Base-by-base conservation (phyloP, 108 stramenopile genomes). In the Epipyxis sp. region DNA sequence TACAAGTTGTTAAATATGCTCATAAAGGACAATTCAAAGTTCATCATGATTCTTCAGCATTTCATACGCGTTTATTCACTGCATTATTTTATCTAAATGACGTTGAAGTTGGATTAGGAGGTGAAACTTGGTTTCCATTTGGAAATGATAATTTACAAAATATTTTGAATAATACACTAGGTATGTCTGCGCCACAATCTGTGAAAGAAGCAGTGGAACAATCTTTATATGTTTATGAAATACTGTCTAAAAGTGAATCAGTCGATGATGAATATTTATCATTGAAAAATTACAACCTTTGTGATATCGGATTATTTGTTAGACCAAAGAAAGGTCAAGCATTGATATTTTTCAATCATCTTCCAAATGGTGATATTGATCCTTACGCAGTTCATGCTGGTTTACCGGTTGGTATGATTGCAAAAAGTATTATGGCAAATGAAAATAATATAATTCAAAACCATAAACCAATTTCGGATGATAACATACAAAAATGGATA, bases 81-180 rank as follows among this genome's bases (percentile, higher is more conserved):
- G 71, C 71, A 27, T 42, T 74, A 32, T 6, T 74, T 43, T 74
- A 74, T 37, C 32, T 74, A 3, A 57, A 74, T 42, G 27, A 29
- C n/a, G 41, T 32, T 6, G 61, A 29, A 35, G 61, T 16, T 10
- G 27, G 30, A 32, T 6, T 50, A 50, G 65, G 65, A 67, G 71
- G 71, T 10, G 71, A 74, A 25, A 74, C 71, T 29, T 74, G 71
- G 71, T 74, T 74, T 42, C 71, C 71, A 30, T 74, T 42, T 74
- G 71, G 10, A 29, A 32, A 32, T 25, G 10, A 29, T 6, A 29
- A 65, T 65, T 16, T 6, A 20, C 25, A 20, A 57, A 57, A 25
- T 25, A 25, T 57, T 57, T n/a, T n/a, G n/a, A n/a, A n/a, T n/a
- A n/a, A n/a, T n/a, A n/a, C n/a, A n/a, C n/a, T n/a, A 6, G 20